Evolutionary conservation across 306 rosid species (phyloP), one percentile per base, ranked within the genome.

Genomic region (Aeschynomene evenia): DNA sequence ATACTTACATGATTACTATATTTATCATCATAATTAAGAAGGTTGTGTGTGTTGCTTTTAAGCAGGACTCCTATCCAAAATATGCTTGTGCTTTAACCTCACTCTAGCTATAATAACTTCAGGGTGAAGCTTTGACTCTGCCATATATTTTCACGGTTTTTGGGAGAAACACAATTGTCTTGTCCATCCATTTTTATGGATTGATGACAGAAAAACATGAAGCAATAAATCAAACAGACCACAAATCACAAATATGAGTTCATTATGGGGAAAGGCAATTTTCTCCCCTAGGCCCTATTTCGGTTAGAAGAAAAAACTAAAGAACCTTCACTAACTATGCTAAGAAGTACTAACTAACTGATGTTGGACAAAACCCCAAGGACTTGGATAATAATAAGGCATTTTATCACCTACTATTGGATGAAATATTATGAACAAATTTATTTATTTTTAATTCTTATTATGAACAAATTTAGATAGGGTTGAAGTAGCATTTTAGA

Each of bases 171-270:
- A 88, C 87, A 42, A 86, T 70, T 54, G 84, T 75, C 82, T 86
- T 86, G 87, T 88, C 95, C 77, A 19, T 82, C 89, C 89, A 89
- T 84, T 74, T 31, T 34, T n/a, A n/a, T n/a, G 73, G 26, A 71
- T 12, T 21, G 29, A 64, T 2, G 20, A 26, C 50, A 51, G 6
- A 23, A 45, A 40, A 63, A 26, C 0, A 62, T 53, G 39, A 43
- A 40, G 42, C 6, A 29, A 63, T 69, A 54, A 68, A 45, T 39
- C 12, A 51, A 42, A n/a, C 15, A 49, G 42, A 52, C 20, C 8
- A 34, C 53, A 71, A 43, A 58, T 40, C 15, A 58, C 21, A n/a
- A 45, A 14, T 4, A 24, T 31, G 23, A 31, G 16, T 33, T 46
- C 26, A 14, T 28, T 19, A 7, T 58, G 45, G 11, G 11, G 31